Evolutionary conservation across 169 alveolate genomes (phyloP).

Genomic region (Plasmodium fragile): DNA sequence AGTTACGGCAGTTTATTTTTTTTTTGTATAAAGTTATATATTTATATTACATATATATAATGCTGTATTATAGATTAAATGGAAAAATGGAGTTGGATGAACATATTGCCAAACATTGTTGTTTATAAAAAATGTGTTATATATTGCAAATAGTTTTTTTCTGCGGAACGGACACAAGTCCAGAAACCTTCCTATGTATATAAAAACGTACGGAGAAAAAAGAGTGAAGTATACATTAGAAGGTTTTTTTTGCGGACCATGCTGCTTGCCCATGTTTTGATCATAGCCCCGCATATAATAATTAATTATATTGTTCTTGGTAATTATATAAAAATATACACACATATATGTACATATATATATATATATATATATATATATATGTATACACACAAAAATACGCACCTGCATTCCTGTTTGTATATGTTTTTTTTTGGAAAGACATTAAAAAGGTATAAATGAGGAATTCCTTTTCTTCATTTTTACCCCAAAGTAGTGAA

Average conservation of each 20-base stretch:
- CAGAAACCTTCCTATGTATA: background rate
- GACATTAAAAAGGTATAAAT: background rate
- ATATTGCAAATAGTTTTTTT: background rate
- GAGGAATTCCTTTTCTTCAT: background rate
- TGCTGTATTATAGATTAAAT: background rate
- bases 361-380: background rate
- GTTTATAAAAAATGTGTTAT: background rate
- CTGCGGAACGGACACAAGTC: background rate
- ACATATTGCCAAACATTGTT: background rate
- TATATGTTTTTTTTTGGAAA: background rate
- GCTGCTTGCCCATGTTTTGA: background rate
- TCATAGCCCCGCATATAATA: background rate
- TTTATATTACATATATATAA: background rate
- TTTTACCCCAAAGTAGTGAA: background rate
- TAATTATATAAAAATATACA: background rate
- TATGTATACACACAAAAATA: background rate
- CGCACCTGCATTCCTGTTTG: background rate
- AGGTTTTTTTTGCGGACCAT: background rate
- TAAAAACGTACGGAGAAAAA: background rate
- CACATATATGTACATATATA: background rate
- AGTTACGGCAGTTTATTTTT: background rate
- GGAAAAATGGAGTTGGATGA: background rate
- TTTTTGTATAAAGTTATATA: background rate
- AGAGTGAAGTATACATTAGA: background rate
- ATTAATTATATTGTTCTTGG: background rate